Evolutionary conservation across 2,329 filamentous ascomycete genomes (phyloP).

Genomic region (Hypoxylon sp.): DNA sequence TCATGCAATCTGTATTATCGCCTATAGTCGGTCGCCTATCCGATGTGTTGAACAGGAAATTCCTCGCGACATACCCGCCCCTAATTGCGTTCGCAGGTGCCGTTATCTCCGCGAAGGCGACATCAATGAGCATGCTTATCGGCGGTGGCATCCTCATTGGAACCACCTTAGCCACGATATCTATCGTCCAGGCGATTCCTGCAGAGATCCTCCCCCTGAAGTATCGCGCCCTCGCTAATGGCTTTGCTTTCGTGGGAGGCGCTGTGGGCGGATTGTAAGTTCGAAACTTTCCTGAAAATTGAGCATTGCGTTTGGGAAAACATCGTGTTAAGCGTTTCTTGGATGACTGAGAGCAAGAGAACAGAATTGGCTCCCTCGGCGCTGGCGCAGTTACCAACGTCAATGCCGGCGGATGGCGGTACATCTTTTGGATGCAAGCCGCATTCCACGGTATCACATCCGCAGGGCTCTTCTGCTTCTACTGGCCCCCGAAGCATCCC

Average conservation of each 20-base stretch:
- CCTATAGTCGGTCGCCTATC: slow-evolving; percentile 70
- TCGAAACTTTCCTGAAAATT: background rate
- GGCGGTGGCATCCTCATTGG: slow-evolving; percentile 72
- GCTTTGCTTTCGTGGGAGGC: slow-evolving; percentile 66
- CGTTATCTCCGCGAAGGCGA: slow-evolving; percentile 68
- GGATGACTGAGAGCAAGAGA: background rate
- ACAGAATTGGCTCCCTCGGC: slow-evolving; percentile 63
- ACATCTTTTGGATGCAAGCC: slow-evolving; percentile 73
- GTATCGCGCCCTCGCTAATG: slow-evolving; percentile 69
- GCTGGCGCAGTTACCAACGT: slow-evolving; percentile 67
- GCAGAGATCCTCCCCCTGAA: slow-evolving; percentile 70
- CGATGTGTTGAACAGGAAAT: slow-evolving; percentile 70
- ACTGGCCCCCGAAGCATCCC: slow-evolving; percentile 60
- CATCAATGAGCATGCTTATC: slow-evolving; percentile 69
- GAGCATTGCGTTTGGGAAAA: background rate
- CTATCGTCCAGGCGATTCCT: slow-evolving; percentile 69
- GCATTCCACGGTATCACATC: slow-evolving; percentile 65
- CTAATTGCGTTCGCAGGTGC: slow-evolving; percentile 68
- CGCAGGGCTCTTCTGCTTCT: slow-evolving; percentile 63
- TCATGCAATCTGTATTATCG: slow-evolving; percentile 70
- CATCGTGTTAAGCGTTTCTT: background rate
- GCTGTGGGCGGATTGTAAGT: slow-evolving; percentile 67
- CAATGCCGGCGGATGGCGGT: slow-evolving; percentile 64
- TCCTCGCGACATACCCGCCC: slow-evolving; percentile 66
- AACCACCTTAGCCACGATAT: slow-evolving; percentile 66